Base-by-base conservation (phyloP, 768 basidiomycete genomes). In the Mycena vitilis region DNA sequence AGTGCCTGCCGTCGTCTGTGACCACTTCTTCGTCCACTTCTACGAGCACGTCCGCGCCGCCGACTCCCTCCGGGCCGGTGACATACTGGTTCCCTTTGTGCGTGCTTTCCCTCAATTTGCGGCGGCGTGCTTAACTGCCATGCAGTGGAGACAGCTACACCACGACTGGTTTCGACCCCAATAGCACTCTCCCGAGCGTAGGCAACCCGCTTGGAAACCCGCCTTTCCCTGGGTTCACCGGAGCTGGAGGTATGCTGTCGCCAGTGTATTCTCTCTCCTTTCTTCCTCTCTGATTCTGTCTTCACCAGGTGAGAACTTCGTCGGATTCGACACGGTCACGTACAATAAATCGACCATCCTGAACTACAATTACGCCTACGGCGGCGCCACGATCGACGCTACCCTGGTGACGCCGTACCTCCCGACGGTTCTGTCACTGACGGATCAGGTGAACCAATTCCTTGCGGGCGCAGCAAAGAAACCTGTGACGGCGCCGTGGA, bases 311-410 rank as follows among this genome's bases (percentile, higher is more conserved):
- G 79, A 80, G 44, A 89, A 89, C 77, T 91, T 87, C 87, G 84
- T 90, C 63, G 89, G 87, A 71, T 84, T 82, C 65, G 78, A 82
- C 63, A 87, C 87, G 0, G 80, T 82, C 1, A 77, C 81, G 23
- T 84, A 84, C 80, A 91, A 90, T 80, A 83, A 79, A 47, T 86
- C 88, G 9, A 73, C 82, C 13, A 61, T 89, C 48, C 80, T 88
- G 72, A 89, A 87, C 0, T 92, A 89, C 76, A 88, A 91, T 78
- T 87, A 87, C 67, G 91, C 91, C 0, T 88, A 85, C 62, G 88
- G 90, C 25, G 91, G 85, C 11, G 91, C 89, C 25, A 90, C 89
- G 36, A 90, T 91, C 67, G 84, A 91, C 71, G 79, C 85, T 8
- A 81, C 72, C 37, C 83, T 91, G 40, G 89, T 91, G 42, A 69